Evolutionary conservation across 495 filamentous ascomycete species (phyloP), one percentile per base, ranked within the genome.

Genomic region (Penicillium taxi): DNA sequence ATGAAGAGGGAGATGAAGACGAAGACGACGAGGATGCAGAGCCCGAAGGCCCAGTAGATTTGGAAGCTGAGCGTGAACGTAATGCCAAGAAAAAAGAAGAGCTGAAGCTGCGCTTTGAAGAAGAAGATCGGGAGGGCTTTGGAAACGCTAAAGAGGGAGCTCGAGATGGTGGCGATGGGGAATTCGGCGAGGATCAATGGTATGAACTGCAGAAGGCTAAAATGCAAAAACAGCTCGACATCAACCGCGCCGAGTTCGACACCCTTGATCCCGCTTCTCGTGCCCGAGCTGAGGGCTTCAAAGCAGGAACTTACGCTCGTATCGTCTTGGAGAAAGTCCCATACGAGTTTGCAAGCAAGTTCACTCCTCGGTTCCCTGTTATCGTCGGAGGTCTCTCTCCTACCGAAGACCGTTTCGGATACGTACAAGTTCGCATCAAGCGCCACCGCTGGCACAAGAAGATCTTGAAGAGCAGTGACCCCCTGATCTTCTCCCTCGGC

Each of bases 361-460:
- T 96, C 72, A 78, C 82, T 53, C 78, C 93, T 13, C 76, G 77
- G 44, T 83, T 78, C 52, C 91, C 93, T 23, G 73, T 98, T 45
- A 77, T 98, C 32, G 70, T 96, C 26, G 91, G 91, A 29, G 91
- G 91, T 31, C 69, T 98, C 26, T 78, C 86, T 25, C 74, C 93
- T 6, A 94, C 88, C 0, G 91, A 98, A 59, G 87, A 96, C 59
- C 78, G 91, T 9, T 94, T 94, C 55, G 91, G 93, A 2, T 96
- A 86, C 48, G 81, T 96, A 9, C 91, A 96, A 59, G 76, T 96
- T 32, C 77, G 93, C 24, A 96, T 98, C 68, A 96, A 96, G 73
- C 73, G 84, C 40, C 91, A 98, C 55, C 75, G 91, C 45, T 98
- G 93, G 93, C 91, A 96, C 58, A 96, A 96, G 76, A 94, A 88